Evolutionary conservation across 2,329 filamentous ascomycete species (phyloP), one percentile per base, ranked within the genome.

Genomic region (Mycosphaerella sp.): DNA sequence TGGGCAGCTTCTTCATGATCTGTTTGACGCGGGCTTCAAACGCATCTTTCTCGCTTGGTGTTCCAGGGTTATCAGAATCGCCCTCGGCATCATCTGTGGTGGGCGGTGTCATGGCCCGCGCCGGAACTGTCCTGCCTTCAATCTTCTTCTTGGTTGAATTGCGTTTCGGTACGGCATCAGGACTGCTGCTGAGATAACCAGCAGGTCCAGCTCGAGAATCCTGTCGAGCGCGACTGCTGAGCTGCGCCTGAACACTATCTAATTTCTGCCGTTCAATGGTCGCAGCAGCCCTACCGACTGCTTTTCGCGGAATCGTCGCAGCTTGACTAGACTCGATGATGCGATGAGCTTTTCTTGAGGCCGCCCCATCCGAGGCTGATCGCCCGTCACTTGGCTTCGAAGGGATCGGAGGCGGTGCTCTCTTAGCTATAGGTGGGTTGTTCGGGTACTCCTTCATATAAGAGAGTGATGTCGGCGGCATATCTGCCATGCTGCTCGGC

Each of bases 1-100:
- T 80, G 0, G 91, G 91, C 1, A 97, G 73, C 53, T 85, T 85
- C 66, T 87, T 89, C 66, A 96, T 74, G 21, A 95, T 76, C 7
- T 78, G 70, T 46, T 77, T 74, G 58, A 87, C 82, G 46, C 79
- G 81, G 49, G 76, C 77, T 59, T 86, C 80, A 79, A 82, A 87
- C 8, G 75, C 74, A 17, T 70, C 72, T 47, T 79, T 74, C 6
- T 73, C 71, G 26, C 44, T 61, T 1, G 60, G 57, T 2, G 55
- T 36, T 9, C 54, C 46, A 6, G 53, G 51, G 17, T 74, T 70
- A 17, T 72, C 69, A 3, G 75, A 74, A 6, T 74, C 73, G 5
- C 73, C 76, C n/a, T 77, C 76, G 4, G 73, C 75, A 26, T 66
- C 64, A 45, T 67, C 65, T 2, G 63, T 66, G 73, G 77, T 26